Base-by-base conservation (phyloP, 257 asterid genomes). In the Verbena officinalis region DNA sequence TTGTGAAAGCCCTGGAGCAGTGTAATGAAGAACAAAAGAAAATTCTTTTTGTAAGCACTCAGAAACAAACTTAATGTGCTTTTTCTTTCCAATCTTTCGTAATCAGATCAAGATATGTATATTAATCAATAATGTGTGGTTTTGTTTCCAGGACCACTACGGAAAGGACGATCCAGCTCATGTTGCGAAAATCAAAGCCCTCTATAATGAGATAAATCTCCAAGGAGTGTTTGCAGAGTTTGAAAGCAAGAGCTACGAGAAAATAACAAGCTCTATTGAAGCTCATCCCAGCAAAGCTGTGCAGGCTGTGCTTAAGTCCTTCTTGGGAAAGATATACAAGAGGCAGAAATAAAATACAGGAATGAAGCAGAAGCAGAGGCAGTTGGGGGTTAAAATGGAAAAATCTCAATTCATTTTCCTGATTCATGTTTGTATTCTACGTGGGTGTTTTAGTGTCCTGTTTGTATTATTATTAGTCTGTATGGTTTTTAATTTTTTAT, bases 321-420 rank as follows among this genome's bases (percentile, higher is more conserved):
- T 93, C 83, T 77, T 93, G 86, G 94, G 85, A 19, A 93, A 93
- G 95, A 93, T 93, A 67, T 86, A 90, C 90, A 85, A 82, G 86
- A 93, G 98, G 75, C 90, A 87, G 86, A 89, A 93, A 63, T 93
- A 80, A 78, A 15, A 36, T 4, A 52, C n/a, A 44, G 69, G 57
- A 43, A 30, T 68, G 70, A 52, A 69, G 72, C 33, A n/a, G n/a
- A n/a, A n/a, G 33, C 14, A 64, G 30, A 49, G 55, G 50, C 49
- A 44, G 15, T 64, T 36, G 48, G 36, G 61, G 30, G 50, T 3
- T 10, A 55, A 22, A 31, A 31, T 62, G n/a, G 7, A 45, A 23
- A 55, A 43, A 60, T 50, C 67, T 53, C 51, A 9, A 59, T 65
- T 65, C 73, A 38, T 49, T 15, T 27, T 58, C 45, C 69, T 73